A percentile compares a stretch with the other conserved stretches of the same genome.
phyloP scores from a whole-genome alignment of 2,329 filamentous ascomycete genomes.

The Epichloe aotearoae region DNA sequence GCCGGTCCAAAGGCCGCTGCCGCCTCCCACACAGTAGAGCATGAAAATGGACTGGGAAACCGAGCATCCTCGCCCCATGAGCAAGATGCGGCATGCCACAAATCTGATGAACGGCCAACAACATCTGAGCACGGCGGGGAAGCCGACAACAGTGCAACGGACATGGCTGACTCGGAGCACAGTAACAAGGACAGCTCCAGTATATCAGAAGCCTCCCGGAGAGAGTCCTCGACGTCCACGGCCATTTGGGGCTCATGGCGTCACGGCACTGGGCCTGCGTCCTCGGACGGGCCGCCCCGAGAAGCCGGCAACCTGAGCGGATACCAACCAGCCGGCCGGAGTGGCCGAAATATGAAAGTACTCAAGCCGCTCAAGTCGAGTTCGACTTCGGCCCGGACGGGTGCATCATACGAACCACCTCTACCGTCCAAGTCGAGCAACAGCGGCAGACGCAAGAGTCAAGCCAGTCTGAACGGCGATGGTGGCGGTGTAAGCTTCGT shows the following conservation, averaged over 20 bases:
- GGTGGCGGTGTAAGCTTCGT: constrained; percentile 13
- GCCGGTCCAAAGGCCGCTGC: not conserved
- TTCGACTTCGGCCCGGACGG: constrained; percentile 37
- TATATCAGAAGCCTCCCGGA: constrained; percentile 21
- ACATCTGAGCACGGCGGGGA: constrained; percentile 32
- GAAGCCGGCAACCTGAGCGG: constrained; percentile 45
- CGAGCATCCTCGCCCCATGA: constrained; percentile 24
- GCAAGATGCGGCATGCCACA: constrained; percentile 20
- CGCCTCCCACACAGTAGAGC: constrained; percentile 5
- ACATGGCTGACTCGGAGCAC: constrained; percentile 11
- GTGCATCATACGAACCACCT: constrained; percentile 38
- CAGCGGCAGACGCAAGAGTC: constrained; percentile 43
- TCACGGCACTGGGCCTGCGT: constrained; percentile 35
- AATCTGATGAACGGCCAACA: constrained; percentile 21
- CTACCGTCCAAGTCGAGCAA: constrained; percentile 29
- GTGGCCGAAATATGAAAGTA: constrained; percentile 72
- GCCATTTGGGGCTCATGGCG: constrained; percentile 64
- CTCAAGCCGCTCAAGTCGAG: constrained; percentile 62
- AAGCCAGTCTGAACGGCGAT: constrained; percentile 22
- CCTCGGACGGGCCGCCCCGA: constrained; percentile 36
- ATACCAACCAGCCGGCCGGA: constrained; percentile 54
- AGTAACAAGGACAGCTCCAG: constrained; percentile 16
- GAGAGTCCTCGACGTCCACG: constrained; percentile 35
- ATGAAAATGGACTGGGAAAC: constrained; percentile 14
- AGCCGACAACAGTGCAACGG: constrained; percentile 22